Base-by-base conservation (phyloP, 2,329 filamentous ascomycete genomes). In the Fusarium stilboides region DNA sequence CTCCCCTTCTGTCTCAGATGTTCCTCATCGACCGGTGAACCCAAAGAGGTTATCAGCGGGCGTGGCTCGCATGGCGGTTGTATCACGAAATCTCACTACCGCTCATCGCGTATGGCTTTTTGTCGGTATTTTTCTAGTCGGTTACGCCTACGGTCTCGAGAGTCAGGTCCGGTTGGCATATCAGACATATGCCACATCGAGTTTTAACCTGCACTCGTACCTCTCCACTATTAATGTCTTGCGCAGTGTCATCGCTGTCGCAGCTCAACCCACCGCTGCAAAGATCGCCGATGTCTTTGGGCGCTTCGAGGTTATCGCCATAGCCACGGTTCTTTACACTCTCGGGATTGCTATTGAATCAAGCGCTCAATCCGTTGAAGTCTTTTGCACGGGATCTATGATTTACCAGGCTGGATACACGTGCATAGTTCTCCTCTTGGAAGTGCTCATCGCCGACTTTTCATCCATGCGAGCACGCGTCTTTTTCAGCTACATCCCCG, bases 231-330 rank as follows among this genome's bases (percentile, higher is more conserved):
- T 90, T 65, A 87, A 86, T 73, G 86, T 89, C 13, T 73, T 90
- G 14, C 82, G 87, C 13, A 82, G 83, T 50, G 87, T 91, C 28
- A 85, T 90, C 64, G 88, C 87, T 8, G 88, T 87, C 36, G 88
- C 87, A 4, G 84, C 85, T 5, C 78, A 88, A 79, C 88, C 82
- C 31, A 86, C 88, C 0, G 86, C 86, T 0, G 88, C 87, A 12
- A 90, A 89, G 69, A 82, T 91, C 57, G 87, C 88, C 19, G 89
- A 88, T 69, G 85, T 89, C 12, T 89, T 91, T 69, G 89, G 89
- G 20, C 83, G 89, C 60, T 81, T 87, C 20, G 88, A 91, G 73
- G 79, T 90, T 34, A 81, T 91, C 14, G 74, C 84, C 5, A 75
- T 88, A 2, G 85, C 86, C 0, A 83, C 88, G 1, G 45, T 88